These are phyloP conservation scores for Kingdonia uniflora DNA, from an alignment of 164 flowering plant species.

Conservation along the genomic window DNA sequence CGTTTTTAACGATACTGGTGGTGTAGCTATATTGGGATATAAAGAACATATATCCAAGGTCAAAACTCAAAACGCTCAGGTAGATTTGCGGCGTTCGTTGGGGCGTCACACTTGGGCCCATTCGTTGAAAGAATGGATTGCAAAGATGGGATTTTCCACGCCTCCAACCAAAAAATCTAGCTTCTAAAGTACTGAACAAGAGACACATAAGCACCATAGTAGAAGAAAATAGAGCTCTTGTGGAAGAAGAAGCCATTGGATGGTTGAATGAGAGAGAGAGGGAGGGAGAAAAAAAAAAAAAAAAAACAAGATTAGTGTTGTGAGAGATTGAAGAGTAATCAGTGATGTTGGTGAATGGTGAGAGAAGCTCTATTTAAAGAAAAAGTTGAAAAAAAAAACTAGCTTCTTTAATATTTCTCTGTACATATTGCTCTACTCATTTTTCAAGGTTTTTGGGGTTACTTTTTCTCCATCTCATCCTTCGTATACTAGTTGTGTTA, in stretches of 20 bases:
- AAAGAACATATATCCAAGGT: no score
- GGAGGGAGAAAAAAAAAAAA: no score
- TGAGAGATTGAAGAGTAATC: neutral
- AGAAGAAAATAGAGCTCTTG: conserved; percentile 7
- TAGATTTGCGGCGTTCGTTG: no score
- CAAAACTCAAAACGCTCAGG: no score
- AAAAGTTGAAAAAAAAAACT: conserved; percentile 1
- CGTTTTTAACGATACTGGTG: no score
- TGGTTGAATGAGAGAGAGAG: no score
- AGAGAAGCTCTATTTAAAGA: neutral
- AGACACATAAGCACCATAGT: neutral
- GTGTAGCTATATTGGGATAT: no score
- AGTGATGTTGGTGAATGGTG: neutral
- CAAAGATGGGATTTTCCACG: conserved; percentile 35
- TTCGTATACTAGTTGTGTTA: no score
- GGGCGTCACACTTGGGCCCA: conserved; percentile 33
- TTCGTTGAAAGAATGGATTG: conserved; percentile 26
- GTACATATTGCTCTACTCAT: no score
- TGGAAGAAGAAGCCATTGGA: neutral
- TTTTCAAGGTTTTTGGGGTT: no score
- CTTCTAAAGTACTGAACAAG: conserved; percentile 13
- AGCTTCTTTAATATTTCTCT: no score
- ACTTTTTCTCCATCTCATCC: no score
- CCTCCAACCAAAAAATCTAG: conserved; percentile 31
- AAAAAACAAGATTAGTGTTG: neutral